Evolutionary conservation across 352 stramenopile genomes (phyloP).

Genomic region (Pythium phragmitis): DNA sequence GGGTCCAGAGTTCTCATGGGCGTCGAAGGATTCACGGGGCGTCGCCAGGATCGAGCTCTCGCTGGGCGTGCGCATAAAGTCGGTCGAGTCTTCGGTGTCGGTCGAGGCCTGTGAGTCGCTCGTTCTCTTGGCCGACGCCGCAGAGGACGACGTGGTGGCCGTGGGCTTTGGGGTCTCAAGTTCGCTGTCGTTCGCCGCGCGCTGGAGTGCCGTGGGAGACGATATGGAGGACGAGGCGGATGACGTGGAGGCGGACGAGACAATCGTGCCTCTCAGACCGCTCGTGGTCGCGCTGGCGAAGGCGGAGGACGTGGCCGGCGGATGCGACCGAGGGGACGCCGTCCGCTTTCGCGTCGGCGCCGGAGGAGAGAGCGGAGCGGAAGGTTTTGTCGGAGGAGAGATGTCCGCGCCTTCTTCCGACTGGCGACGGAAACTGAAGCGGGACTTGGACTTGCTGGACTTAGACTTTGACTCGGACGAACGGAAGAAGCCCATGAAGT

Average conservation of each 20-base stretch:
- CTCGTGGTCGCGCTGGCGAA: background rate
- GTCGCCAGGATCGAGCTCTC: conserved; percentile 19
- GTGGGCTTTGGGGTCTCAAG: conserved; percentile 24
- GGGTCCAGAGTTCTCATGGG: background rate
- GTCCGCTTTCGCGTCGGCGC: conserved; percentile 3
- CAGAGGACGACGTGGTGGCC: background rate
- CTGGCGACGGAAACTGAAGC: conserved; percentile 74
- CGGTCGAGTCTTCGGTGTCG: conserved; percentile 27
- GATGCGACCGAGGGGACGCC: conserved; percentile 9
- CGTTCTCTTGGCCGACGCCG: conserved; percentile 11
- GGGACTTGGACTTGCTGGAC: conserved; percentile 45
- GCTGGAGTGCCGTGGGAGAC: conserved; percentile 45
- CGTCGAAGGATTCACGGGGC: conserved; percentile 19
- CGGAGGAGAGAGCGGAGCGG: conserved; percentile 1
- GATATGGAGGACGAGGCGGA: conserved; percentile 53
- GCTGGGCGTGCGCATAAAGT: conserved; percentile 18
- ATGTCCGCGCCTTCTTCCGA: conserved; percentile 33
- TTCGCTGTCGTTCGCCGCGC: conserved; percentile 24
- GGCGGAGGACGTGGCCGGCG: background rate
- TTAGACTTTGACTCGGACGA: conserved; percentile 39
- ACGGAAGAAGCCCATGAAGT: conserved; percentile 67
- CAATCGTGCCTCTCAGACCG: conserved; percentile 20
- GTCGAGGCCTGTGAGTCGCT: conserved; percentile 29
- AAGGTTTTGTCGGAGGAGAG: conserved; percentile 7
- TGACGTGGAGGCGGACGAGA: conserved; percentile 26